Base-by-base conservation (phyloP, 257 asterid species). In the Fraxinus americana region DNA sequence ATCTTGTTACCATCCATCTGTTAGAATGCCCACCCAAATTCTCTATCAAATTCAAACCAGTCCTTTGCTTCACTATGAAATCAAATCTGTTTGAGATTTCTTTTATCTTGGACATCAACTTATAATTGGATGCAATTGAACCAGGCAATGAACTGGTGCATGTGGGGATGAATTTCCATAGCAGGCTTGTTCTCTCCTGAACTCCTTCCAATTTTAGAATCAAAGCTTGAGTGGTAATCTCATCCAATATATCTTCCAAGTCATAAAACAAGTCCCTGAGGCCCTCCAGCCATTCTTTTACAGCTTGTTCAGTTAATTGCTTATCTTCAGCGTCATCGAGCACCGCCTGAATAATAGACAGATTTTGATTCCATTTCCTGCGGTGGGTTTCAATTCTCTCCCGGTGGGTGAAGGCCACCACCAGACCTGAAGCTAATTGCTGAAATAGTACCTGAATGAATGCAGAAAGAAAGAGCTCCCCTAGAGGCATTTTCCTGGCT, bases 311-410 rank as follows among this genome's bases (percentile, higher is more conserved):
- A 0, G 82, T 78, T 35, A 87, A 79, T 61, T 89, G 94, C 88
- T 88, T 91, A 41, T 87, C 94, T 84, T 89, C 92, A 4, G 97
- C 97, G 79, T 91, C 91, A 43, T 52, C 86, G 7, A 89, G 89
- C 81, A 88, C 90, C 0, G 86, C 88, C 25, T 73, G 77, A 69
- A 91, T 86, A 39, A 79, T 67, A 10, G 1, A 0, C 74, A 88
- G 69, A 39, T n/a, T 57, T 14, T 77, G 78, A 3, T 63, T 19
- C 32, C 91, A 82, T 82, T 84, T 89, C 75, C 67, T 84, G 71
- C 87, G 87, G 77, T 80, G 90, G 5, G 82, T 66, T 21, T 81
- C 88, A 21, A 91, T 84, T 75, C 87, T 88, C 83, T 91, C 89
- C 50, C 83, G 85, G 67, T 87, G 83, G 63, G 91, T 90, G 72